phyloP scores from a whole-genome alignment of 75 land plant genomes.

The Picea glauca region DNA sequence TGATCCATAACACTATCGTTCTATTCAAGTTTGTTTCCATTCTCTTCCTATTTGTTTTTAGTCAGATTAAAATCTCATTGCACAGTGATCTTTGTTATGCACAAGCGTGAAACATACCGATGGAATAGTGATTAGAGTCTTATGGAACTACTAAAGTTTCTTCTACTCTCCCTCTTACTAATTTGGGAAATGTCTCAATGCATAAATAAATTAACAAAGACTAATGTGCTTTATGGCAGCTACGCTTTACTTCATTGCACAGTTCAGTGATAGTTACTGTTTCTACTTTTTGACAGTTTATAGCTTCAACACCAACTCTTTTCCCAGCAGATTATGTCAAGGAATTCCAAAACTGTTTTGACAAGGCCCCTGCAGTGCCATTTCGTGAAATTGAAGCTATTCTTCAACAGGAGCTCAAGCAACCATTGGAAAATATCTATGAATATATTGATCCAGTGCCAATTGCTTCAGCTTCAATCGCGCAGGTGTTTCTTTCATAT shows the following conservation, averaged over 20 bases:
- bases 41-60: neutral
- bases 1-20: neutral
- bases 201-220: constrained; percentile 1
- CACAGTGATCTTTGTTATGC: too few relatives aligned
- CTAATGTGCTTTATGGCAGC: neutral
- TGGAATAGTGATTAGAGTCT: neutral
- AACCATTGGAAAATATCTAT: constrained; percentile 82
- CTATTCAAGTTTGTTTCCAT: neutral
- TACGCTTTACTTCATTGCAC: neutral
- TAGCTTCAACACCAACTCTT: constrained; percentile 93
- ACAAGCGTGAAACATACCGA: too few relatives aligned
- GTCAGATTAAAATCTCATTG: neutral
- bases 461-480: constrained; percentile 96
- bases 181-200: neutral
- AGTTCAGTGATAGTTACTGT: neutral
- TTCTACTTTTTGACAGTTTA: constrained; percentile 47
- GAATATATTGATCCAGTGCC: constrained; percentile 95
- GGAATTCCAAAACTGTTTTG: constrained; percentile 97
- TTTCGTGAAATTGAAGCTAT: constrained; percentile 70
- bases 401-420: constrained; percentile 70
- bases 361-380: constrained; percentile 83
- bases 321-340: constrained; percentile 96
- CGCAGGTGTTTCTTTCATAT: constrained; percentile 57
- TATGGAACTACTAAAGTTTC: neutral
- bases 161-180: neutral